phyloP scores from a whole-genome alignment of 1,284 basidiomycete species.

The Exsudoporus floridanus region DNA sequence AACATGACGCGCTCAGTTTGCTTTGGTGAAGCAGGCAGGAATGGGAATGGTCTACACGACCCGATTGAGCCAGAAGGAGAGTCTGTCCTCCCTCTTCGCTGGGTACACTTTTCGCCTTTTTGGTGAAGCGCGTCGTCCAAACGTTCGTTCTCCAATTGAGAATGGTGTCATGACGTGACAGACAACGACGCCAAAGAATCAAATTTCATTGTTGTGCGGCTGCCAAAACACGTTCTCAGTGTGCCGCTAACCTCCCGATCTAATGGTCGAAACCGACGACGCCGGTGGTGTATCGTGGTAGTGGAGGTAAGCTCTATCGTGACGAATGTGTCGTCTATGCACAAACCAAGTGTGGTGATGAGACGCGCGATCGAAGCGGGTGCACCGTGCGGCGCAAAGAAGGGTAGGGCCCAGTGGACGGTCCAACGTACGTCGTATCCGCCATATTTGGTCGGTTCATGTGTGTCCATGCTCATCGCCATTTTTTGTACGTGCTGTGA shows the following conservation, averaged over 20 bases:
- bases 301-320: slow-evolving; percentile 61
- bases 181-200: slow-evolving; percentile 48
- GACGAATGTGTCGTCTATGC: slow-evolving; percentile 47
- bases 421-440: too few species aligned
- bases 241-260: too few species aligned
- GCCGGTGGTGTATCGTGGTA: too few species aligned
- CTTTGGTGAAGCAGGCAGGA: slow-evolving; percentile 18
- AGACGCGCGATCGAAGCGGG: too few species aligned
- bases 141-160: slow-evolving; percentile 58
- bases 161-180: slow-evolving; percentile 47
- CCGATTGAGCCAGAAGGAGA: background rate
- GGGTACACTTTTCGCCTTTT: slow-evolving; percentile 55
- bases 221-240: slow-evolving; percentile 55
- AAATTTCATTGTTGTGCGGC: slow-evolving; percentile 65
- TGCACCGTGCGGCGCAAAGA: too few species aligned
- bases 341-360: slow-evolving; percentile 54
- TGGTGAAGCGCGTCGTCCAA: slow-evolving; percentile 60
- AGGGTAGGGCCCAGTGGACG: too few species aligned
- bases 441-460: too few species aligned
- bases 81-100: slow-evolving; percentile 44
- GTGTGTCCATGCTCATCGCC: background rate
- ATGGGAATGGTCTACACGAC: slow-evolving; percentile 15
- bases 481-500: background rate
- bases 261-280: too few species aligned
- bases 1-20: slow-evolving; percentile 30